Percentiles rank a stretch among this genome's conserved stretches.
Conservation (phyloP, 257 asterid species). For the Schizonepeta tenuifolia region DNA sequence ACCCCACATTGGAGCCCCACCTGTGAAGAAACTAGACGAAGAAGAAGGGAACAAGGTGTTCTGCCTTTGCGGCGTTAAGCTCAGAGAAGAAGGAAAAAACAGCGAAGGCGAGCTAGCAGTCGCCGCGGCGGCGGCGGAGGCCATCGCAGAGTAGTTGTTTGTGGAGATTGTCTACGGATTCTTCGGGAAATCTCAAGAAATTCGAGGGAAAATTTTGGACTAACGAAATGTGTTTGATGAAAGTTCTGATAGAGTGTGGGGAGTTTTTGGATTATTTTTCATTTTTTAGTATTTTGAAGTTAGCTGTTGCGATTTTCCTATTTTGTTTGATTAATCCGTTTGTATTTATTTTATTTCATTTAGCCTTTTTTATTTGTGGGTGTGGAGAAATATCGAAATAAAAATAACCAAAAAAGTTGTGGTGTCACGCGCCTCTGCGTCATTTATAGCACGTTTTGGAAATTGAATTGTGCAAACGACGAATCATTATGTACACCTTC, state of each 20-base stretch:
- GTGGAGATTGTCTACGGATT: neutral
- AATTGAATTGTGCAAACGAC: neutral
- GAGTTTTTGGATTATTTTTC: conserved; percentile 38
- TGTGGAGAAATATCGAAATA: conserved; percentile 26
- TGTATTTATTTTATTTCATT: neutral
- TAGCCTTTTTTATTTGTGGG: conserved; percentile 35
- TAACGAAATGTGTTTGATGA: conserved; percentile 39
- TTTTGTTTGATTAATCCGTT: conserved; percentile 13
- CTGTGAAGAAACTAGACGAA: conserved; percentile 54
- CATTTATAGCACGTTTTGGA: conserved; percentile 27
- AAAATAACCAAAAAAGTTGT: neutral
- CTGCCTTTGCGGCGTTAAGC: conserved; percentile 39
- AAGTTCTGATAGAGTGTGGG: conserved; percentile 39
- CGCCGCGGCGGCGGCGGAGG: conserved; percentile 46
- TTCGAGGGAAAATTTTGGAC: neutral
- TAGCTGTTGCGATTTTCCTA: conserved; percentile 23
- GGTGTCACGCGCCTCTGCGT: conserved; percentile 36
- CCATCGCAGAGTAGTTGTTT: conserved; percentile 39
- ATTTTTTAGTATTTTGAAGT: conserved; percentile 25
- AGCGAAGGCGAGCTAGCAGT: conserved; percentile 47
- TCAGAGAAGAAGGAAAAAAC: conserved; percentile 43
- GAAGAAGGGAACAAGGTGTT: conserved; percentile 46
- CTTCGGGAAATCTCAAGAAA: neutral
- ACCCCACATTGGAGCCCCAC: conserved; percentile 53
- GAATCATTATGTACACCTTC: neutral